Conservation (phyloP, 2,329 filamentous ascomycete species). For the Coniochaeta sp. region DNA sequence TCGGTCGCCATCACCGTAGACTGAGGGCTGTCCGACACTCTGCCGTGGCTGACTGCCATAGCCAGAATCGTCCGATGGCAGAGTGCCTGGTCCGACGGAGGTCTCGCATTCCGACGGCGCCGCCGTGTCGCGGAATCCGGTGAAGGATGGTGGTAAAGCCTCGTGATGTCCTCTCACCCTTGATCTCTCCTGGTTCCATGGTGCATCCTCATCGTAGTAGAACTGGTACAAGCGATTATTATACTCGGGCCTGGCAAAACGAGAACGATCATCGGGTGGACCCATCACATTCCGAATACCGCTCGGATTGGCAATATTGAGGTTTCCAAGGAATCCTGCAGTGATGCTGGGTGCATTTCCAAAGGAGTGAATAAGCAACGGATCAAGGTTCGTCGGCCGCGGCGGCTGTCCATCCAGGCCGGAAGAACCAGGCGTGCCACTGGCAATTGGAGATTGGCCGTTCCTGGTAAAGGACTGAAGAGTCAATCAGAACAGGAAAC, state of each 20-base stretch:
- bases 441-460: not conserved
- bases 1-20: slow-evolving; percentile 33
- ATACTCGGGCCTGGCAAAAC: not conserved
- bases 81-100: slow-evolving; percentile 6
- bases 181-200: not conserved
- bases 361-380: not conserved
- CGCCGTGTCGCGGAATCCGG: slow-evolving; percentile 2
- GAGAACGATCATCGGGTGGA: not conserved
- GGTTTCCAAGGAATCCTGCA: not conserved
- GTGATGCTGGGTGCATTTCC: not conserved
- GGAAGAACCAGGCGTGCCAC: not conserved
- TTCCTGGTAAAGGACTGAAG: not conserved
- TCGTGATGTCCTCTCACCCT: not conserved
- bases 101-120: slow-evolving; percentile 10
- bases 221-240: not conserved
- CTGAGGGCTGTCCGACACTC: slow-evolving; percentile 35
- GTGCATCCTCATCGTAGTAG: not conserved
- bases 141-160: slow-evolving; percentile 2
- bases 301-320: not conserved
- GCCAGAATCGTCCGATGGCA: slow-evolving; percentile 37
- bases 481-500: not conserved
- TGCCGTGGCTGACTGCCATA: slow-evolving; percentile 35
- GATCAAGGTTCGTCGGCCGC: not conserved
- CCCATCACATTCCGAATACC: not conserved
- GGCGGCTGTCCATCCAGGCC: not conserved